Evolutionary conservation across 2,329 filamentous ascomycete genomes (phyloP), one percentile per base, ranked within the genome.

Genomic region (Apiospora pterosperma): DNA sequence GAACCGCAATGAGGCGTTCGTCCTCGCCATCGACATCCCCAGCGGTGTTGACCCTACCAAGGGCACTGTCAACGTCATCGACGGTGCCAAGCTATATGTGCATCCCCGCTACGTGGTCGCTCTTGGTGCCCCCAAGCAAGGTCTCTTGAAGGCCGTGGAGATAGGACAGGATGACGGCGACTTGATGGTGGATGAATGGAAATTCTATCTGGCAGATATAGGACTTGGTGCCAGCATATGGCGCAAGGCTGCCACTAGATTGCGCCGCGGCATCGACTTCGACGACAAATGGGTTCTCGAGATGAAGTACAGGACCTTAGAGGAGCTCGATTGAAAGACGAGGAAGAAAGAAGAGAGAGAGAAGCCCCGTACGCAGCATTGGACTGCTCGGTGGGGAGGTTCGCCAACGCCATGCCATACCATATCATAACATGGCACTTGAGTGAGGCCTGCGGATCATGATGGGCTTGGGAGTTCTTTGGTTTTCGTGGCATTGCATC

Each of bases 11-110:
- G 92, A 93, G 68, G 89, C 93, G 0, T 89, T 90, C 65, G 90
- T 96, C 3, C 80, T 99, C 23, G 92, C 93, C 0, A 87, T 99
- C n/a, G 95, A 97, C 74, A 88, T 96, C 6, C 96, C 96, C 0
- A 95, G 92, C 0, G 96, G 96, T 5, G 88, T 97, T 61, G 93
- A 95, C 68, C 92, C 92, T 3, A 88, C 89, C 0, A 90, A 88
- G 42, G 93, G 93, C 72, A 85, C 85, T 74, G 84, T 86, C 19
- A 85, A 83, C 64, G 80, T 86, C 61, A 85, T 87, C 48, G 93
- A 97, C 73, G 92, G 92, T 3, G 87, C 90, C 62, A 88, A 89
- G 42, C 82, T 98, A 3, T 93, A 93, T 69, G 87, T 97, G 61
- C 88, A 91, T 66, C 90, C 93, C 0, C 90, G 92, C 63, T 93